A percentile compares a stretch with the other conserved stretches of the same genome.
phyloP scores from a whole-genome alignment of 1,139 yeast species.

The Blastobotrys indianensis region DNA sequence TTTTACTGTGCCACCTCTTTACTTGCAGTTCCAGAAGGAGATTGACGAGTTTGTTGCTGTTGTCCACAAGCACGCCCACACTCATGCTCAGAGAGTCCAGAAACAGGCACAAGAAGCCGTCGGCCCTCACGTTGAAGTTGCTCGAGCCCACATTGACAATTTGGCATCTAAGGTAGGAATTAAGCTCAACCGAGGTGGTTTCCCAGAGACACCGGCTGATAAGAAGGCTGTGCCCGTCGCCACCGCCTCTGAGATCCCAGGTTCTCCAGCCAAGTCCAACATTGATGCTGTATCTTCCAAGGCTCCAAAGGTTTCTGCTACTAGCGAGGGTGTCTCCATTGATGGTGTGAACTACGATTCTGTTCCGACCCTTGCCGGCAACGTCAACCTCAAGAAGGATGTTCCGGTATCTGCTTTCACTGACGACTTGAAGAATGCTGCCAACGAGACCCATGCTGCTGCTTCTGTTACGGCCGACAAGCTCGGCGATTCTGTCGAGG shows the following conservation, averaged over 20 bases:
- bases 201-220: slow-evolving; percentile 24
- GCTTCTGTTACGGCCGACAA: neutral
- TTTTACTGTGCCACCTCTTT: slow-evolving; percentile 72
- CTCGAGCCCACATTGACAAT: slow-evolving; percentile 42
- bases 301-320: slow-evolving; percentile 26
- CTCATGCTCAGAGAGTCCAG: slow-evolving; percentile 49
- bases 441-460: neutral
- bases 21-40: slow-evolving; percentile 67
- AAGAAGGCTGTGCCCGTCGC: slow-evolving; percentile 13
- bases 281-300: slow-evolving; percentile 16
- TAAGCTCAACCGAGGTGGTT: slow-evolving; percentile 29
- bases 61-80: slow-evolving; percentile 50
- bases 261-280: slow-evolving; percentile 16
- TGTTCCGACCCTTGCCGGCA: slow-evolving; percentile 32
- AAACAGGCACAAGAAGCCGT: slow-evolving; percentile 44
- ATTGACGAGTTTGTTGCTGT: slow-evolving; percentile 69
- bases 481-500: slow-evolving; percentile 10
- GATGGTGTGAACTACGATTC: slow-evolving; percentile 21
- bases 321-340: slow-evolving; percentile 18
- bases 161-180: slow-evolving; percentile 44
- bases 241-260: slow-evolving; percentile 12
- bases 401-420: slow-evolving; percentile 10
- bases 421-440: slow-evolving; percentile 4
- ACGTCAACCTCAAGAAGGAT: slow-evolving; percentile 26
- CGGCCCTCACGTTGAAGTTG: slow-evolving; percentile 39